Conservation (phyloP, 345 rosid genomes). For the Microcos paniculata region DNA sequence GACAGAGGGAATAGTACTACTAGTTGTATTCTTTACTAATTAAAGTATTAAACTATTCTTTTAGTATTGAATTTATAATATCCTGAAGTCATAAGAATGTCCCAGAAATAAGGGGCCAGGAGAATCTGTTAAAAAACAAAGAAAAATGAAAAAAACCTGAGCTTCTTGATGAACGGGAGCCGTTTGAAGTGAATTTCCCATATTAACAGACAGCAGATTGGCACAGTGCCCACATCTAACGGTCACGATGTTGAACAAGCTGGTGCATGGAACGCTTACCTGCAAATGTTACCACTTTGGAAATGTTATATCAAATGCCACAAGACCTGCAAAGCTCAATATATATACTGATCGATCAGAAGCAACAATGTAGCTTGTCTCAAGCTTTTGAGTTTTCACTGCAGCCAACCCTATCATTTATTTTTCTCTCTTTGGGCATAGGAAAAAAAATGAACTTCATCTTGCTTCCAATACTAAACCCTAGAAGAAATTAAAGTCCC, state of each 20-base stretch:
- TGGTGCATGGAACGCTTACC: slow-evolving; percentile 90
- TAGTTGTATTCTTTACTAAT: too few relatives aligned
- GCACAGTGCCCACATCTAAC: slow-evolving; percentile 96
- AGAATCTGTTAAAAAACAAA: not conserved
- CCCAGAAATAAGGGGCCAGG: not conserved
- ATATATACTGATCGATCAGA: not conserved
- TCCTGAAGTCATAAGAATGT: slow-evolving; percentile 4
- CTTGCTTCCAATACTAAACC: not conserved
- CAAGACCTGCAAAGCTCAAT: not conserved
- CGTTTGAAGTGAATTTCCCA: slow-evolving; percentile 66
- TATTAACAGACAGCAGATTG: slow-evolving; percentile 79
- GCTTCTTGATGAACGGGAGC: slow-evolving; percentile 60
- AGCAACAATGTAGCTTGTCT: not conserved
- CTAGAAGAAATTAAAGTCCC: not conserved
- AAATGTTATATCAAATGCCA: not conserved
- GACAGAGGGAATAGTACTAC: too few relatives aligned
- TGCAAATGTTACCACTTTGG: slow-evolving; percentile 26
- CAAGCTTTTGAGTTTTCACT: not conserved
- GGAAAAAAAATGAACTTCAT: slow-evolving; percentile 20
- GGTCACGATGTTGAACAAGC: slow-evolving; percentile 68
- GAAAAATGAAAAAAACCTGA: slow-evolving; percentile 32
- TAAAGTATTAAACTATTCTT: not conserved
- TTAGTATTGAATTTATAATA: not conserved
- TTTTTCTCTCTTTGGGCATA: slow-evolving; percentile 14
- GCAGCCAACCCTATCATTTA: not conserved